phyloP scores from a whole-genome alignment of 352 stramenopile genomes.

The Pythium insidiosum region DNA sequence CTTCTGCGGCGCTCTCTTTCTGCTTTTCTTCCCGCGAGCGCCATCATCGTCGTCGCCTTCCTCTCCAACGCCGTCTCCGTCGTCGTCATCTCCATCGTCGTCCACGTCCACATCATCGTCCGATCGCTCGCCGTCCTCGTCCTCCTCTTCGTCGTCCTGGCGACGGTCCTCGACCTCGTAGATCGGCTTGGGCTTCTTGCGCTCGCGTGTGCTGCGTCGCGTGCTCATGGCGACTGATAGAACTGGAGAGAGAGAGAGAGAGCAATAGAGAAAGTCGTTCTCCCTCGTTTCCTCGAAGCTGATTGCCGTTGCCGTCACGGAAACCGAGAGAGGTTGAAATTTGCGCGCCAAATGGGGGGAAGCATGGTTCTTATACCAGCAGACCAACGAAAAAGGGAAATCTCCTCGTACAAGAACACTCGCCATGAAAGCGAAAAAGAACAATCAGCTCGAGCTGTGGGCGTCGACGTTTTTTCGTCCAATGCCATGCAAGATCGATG shows the following conservation, averaged over 20 bases:
- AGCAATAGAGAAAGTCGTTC: too few species aligned
- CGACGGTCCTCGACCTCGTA: conserved; percentile 64
- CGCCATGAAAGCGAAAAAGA: too few species aligned
- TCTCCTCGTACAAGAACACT: conserved; percentile 20
- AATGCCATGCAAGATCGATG: not conserved
- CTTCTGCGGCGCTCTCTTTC: not conserved
- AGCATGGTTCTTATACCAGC: too few species aligned
- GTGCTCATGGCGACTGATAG: conserved; percentile 19
- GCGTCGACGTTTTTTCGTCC: too few species aligned
- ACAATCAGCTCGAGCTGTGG: too few species aligned
- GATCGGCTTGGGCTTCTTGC: conserved; percentile 54
- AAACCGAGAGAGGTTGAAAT: too few species aligned
- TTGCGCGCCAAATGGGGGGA: conserved; percentile 9
- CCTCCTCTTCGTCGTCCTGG: not conserved
- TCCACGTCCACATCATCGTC: conserved; percentile 12
- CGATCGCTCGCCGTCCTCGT: not conserved
- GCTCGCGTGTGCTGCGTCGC: conserved; percentile 53
- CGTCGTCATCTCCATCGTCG: conserved; percentile 10
- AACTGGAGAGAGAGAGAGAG: too few species aligned
- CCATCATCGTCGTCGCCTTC: conserved; percentile 13
- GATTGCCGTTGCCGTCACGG: too few species aligned
- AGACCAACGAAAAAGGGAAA: too few species aligned
- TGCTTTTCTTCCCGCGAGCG: conserved; percentile 1
- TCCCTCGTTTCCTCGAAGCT: conserved; percentile 1
- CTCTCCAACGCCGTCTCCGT: conserved; percentile 12